phyloP scores from a whole-genome alignment of 225 moss, liverwort and hornwort species.

The Bryum argenteum region DNA sequence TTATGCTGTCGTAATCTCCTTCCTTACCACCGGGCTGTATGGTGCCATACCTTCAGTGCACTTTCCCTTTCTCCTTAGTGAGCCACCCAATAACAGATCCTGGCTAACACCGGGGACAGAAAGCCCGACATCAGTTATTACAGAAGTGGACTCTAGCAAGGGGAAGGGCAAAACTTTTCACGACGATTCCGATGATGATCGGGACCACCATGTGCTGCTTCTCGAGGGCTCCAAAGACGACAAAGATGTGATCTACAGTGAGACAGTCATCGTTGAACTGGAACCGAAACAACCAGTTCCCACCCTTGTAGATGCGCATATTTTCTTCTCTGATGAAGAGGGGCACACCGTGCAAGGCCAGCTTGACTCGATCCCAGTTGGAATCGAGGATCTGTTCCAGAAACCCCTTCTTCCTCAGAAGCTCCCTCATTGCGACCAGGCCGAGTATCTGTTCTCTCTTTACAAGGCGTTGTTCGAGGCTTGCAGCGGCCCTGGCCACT shows the following conservation, averaged over 20 bases:
- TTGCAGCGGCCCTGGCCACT: constrained; percentile 80
- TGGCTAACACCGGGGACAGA: constrained; percentile 48
- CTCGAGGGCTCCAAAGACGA: constrained; percentile 40
- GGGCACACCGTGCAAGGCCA: constrained; percentile 80
- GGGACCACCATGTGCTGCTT: constrained; percentile 39
- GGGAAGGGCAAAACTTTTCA: constrained; percentile 48
- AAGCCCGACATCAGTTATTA: constrained; percentile 46
- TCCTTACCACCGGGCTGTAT: constrained; percentile 80
- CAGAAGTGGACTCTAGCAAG: constrained; percentile 39
- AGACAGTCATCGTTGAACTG: constrained; percentile 70
- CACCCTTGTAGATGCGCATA: constrained; percentile 83
- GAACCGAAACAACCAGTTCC: constrained; percentile 97
- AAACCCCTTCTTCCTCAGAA: constrained; percentile 64
- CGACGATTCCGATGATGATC: constrained; percentile 50
- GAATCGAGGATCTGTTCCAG: constrained; percentile 92
- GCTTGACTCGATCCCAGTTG: constrained; percentile 81
- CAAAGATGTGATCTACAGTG: constrained; percentile 40
- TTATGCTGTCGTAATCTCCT: constrained; percentile 83
- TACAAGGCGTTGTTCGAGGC: constrained; percentile 91
- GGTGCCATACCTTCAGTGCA: constrained; percentile 82
- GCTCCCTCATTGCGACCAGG: constrained; percentile 37
- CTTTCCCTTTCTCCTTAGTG: constrained; percentile 93
- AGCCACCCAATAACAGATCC: constrained; percentile 49
- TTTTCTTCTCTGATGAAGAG: constrained; percentile 82
- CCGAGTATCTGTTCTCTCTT: constrained; percentile 67